These are phyloP conservation scores for Circinella minor DNA, from an alignment of 371 early-diverging fungal genomes.

Conservation along the genomic window DNA sequence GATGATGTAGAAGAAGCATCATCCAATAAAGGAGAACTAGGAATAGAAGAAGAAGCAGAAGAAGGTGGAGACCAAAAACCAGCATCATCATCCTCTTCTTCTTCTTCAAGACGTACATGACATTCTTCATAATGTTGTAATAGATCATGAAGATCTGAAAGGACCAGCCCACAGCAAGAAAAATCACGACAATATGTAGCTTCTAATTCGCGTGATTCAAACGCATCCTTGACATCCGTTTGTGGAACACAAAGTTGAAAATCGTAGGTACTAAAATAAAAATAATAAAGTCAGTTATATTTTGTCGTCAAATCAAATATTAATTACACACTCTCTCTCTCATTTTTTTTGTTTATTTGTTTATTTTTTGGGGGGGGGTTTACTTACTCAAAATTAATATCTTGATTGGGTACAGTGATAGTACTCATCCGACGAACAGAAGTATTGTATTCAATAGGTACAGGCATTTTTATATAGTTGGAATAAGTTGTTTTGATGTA, in stretches of 20 bases:
- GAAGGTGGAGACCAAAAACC: slow-evolving; percentile 40
- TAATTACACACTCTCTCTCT: no score
- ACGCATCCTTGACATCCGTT: slow-evolving; percentile 43
- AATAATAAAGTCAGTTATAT: slow-evolving; percentile 3
- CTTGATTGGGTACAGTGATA: slow-evolving; percentile 40
- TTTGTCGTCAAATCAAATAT: slow-evolving; percentile 3
- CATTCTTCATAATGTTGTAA: slow-evolving; percentile 95
- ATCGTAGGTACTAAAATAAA: slow-evolving; percentile 41
- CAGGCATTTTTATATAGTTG: slow-evolving; percentile 24
- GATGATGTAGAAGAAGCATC: slow-evolving; percentile 17
- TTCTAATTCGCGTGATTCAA: slow-evolving; percentile 79
- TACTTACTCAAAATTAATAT: slow-evolving; percentile 47
- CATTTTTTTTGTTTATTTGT: no score
- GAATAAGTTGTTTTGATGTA: slow-evolving; percentile 3
- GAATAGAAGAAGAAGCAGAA: slow-evolving; percentile 32
- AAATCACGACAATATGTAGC: slow-evolving; percentile 93
- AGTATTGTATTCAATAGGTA: slow-evolving; percentile 36
- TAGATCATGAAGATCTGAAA: slow-evolving; percentile 90
- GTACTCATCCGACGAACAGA: slow-evolving; percentile 41
- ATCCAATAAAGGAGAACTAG: slow-evolving; percentile 33
- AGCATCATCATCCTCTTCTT: slow-evolving; percentile 46
- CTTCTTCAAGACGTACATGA: slow-evolving; percentile 88
- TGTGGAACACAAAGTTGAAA: slow-evolving; percentile 49
- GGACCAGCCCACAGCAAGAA: slow-evolving; percentile 86
- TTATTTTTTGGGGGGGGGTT: no score